These are phyloP conservation scores for Aureobasidium zeae DNA, from an alignment of 2,329 filamentous ascomycete genomes.

Conservation along the genomic window DNA sequence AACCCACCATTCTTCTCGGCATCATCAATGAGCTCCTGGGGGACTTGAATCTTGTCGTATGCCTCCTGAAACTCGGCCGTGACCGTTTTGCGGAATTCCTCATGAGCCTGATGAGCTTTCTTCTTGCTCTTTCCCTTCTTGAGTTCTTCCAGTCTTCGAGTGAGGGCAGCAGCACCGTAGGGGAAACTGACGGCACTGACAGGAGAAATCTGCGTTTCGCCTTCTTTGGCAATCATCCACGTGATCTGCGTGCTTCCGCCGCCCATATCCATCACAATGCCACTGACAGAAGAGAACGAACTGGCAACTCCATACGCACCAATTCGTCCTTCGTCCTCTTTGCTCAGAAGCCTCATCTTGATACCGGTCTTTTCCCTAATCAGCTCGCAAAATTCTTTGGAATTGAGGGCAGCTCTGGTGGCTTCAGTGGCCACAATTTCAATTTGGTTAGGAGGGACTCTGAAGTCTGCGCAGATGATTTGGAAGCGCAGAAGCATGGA, in stretches of 20 bases:
- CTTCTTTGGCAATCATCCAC: constrained; percentile 46
- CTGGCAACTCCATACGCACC: constrained; percentile 72
- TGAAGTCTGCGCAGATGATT: constrained; percentile 56
- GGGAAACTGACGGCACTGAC: constrained; percentile 52
- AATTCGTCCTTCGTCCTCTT: constrained; percentile 67
- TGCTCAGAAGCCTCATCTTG: constrained; percentile 58
- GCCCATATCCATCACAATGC: constrained; percentile 73
- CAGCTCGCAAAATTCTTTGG: constrained; percentile 52
- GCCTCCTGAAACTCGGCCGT: constrained; percentile 36
- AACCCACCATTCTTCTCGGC: constrained; percentile 43
- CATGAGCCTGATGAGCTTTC: constrained; percentile 31
- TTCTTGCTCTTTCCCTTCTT: constrained; percentile 19
- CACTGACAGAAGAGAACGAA: constrained; percentile 55
- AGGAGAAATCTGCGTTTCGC: constrained; percentile 41
- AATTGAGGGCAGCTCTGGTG: constrained; percentile 67
- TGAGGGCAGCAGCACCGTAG: constrained; percentile 57
- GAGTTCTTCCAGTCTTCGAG: constrained; percentile 39
- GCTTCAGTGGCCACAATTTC: constrained; percentile 75
- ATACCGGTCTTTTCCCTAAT: constrained; percentile 56
- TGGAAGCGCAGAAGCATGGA: constrained; percentile 58
- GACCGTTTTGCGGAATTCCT: constrained; percentile 19
- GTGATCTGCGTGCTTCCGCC: constrained; percentile 60
- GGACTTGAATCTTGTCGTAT: constrained; percentile 8
- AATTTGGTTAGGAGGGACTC: constrained; percentile 54
- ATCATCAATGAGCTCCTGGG: constrained; percentile 22